Base-by-base conservation (phyloP, 129 eudicot species). In the Daucus carota region DNA sequence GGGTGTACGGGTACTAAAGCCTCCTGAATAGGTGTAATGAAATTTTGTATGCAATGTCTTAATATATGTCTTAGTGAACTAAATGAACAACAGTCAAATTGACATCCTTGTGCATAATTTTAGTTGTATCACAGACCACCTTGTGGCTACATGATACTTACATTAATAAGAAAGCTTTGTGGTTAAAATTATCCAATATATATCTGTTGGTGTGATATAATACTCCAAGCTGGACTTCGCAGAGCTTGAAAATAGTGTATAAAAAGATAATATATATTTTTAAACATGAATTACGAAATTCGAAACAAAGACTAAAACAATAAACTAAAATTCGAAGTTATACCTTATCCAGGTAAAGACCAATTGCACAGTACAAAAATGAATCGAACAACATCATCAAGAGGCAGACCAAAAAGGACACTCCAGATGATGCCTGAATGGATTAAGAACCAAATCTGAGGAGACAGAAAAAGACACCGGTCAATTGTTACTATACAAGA, bases 341-440 rank as follows among this genome's bases (percentile, higher is more conserved):
- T 87, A 95, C 99, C 99, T 95, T 95, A 48, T 95, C 97, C 59
- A 95, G 85, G 82, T 86, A 95, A 28, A 95, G 81, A 83, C 99
- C 99, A 84, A 95, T 73, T 26, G 82, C 96, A 72, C 86, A 83
- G 83, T 95, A 95, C 78, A 95, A 74, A 41, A 89, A 38, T 60
- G 94, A 83, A 88, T 95, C 99, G 7, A 95, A 38, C 78, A 89
- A 80, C 96, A 95, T 89, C 99, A 91, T 92, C 78, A 84, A 41
- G 60, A 95, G 97, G 80, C 95, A 95, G 82, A 89, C 86, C 82
- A 95, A 80, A 83, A 95, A 95, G 78, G 88, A 83, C 68, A 92
- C 90, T 80, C 99, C 99, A 83, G 99, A 95, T 52, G 99, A 95
- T 26, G 84, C 88, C 99, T 95, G 88, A 76, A 85, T 70, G 57